A percentile compares a stretch with the other conserved stretches of the same genome.
These are phyloP conservation scores for Castanospermum australe DNA, from an alignment of 306 rosid genomes.

Conservation along the genomic window DNA sequence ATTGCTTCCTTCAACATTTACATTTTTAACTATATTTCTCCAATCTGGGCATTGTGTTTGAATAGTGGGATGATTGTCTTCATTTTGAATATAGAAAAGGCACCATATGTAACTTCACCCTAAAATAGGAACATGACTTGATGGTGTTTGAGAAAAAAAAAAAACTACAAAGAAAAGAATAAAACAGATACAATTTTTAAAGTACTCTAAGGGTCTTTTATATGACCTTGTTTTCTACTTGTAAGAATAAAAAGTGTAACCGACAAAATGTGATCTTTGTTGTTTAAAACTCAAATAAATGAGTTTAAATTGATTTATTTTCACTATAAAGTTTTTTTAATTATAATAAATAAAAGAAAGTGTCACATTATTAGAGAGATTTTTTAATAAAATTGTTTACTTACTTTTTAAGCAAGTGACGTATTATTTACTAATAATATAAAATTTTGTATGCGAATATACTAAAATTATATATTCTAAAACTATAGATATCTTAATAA, in stretches of 20 bases:
- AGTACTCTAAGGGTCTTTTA: no score
- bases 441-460: background rate
- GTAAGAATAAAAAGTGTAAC: background rate
- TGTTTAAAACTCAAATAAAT: background rate
- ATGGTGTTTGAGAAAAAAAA: background rate
- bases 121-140: background rate
- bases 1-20: background rate
- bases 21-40: no score
- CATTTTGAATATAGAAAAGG: background rate
- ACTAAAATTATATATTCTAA: background rate
- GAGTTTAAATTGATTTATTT: background rate
- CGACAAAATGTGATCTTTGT: background rate
- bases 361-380: no score
- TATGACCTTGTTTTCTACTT: no score
- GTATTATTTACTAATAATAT: no score
- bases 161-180: background rate
- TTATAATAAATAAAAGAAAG: no score
- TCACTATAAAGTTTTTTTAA: background rate
- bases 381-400: no score
- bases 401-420: background rate
- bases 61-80: background rate
- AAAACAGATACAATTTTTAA: background rate
- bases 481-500: background rate
- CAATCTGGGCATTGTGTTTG: no score
- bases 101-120: background rate